Conservation (phyloP, 495 filamentous ascomycete genomes). For the Neohortaea acidophila region DNA sequence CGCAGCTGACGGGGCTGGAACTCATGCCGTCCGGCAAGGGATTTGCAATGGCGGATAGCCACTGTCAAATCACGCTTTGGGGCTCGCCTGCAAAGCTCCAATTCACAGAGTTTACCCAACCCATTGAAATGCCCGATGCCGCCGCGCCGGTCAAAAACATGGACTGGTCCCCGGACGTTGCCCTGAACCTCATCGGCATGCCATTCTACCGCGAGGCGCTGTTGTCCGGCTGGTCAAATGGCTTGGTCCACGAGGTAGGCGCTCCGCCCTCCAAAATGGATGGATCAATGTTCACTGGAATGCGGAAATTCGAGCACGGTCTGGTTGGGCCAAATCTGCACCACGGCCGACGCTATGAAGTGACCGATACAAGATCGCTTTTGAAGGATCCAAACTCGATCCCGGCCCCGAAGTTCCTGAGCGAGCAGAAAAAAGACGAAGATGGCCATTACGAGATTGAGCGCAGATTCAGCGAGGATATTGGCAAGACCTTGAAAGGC, state of each 20-base stretch:
- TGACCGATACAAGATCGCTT: constrained; percentile 53
- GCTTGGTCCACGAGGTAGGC: constrained; percentile 67
- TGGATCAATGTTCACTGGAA: constrained; percentile 47
- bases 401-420: constrained; percentile 72
- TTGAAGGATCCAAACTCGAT: constrained; percentile 39
- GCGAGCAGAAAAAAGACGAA: constrained; percentile 69
- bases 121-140: constrained; percentile 61
- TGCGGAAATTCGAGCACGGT: constrained; percentile 55
- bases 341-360: constrained; percentile 58
- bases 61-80: constrained; percentile 75
- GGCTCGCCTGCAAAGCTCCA: constrained; percentile 78
- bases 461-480: constrained; percentile 40
- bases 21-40: constrained; percentile 85
- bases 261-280: constrained; percentile 67
- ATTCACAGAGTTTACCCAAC: constrained; percentile 70
- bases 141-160: constrained; percentile 35
- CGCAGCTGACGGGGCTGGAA: constrained; percentile 60
- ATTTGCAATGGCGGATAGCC: constrained; percentile 62
- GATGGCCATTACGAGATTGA: constrained; percentile 28
- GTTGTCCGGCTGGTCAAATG: constrained; percentile 76
- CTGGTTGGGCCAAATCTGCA: constrained; percentile 65
- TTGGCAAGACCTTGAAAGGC: constrained; percentile 39
- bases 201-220: constrained; percentile 82
- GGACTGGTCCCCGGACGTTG: constrained; percentile 59
- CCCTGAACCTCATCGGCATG: constrained; percentile 74